Base-by-base conservation (phyloP, 1,284 basidiomycete genomes). In the Boletellus dicymbophilus region DNA sequence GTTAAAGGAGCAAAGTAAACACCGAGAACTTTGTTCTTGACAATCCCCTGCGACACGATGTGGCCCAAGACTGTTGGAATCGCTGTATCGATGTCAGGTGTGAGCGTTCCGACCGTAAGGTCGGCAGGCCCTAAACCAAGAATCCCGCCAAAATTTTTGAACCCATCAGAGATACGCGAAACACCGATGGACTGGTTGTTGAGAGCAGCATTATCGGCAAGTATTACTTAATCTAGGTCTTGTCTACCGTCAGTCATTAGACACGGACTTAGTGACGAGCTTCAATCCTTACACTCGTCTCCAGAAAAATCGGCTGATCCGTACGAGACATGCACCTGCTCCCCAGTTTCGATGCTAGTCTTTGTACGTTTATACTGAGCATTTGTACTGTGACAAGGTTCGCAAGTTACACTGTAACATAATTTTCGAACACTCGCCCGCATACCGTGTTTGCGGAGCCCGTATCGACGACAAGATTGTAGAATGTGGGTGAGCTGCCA, bases 371-470 rank as follows among this genome's bases (percentile, higher is more conserved):
- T 46, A 37, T 61, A 69, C n/a, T 42, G 31, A 16, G 0, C 54
- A 20, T 51, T 53, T 21, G 49, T 49, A 15, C 63, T 65, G 33
- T 21, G 38, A 48, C 37, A 8, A 37, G 1, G 37, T 30, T 48
- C 1, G 2, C 22, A 28, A n/a, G 7, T 20, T 3, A 15, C 13
- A 26, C 15, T 10, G 20, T 7, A 27, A 15, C 40, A 12, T 22
- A 7, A 48, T 6, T 27, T 8, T n/a, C 6, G n/a, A 18, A 38
- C 16, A 25, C 37, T 23, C 13, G n/a, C 22, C 37, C 37, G 21
- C 6, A 25, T 16, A 38, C 13, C 18, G 58, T 70, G 47, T 69
- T 68, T 33, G 65, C 62, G 10, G 65, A 67, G 5, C 68, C 67
- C 1, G 68, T 67, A 39, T 69, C 68, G 2, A 67, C 41, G 18